A percentile compares a stretch with the other conserved stretches of the same genome.
Conservation (phyloP, 139 green algal genomes). For the Desmodesmus armatus region DNA sequence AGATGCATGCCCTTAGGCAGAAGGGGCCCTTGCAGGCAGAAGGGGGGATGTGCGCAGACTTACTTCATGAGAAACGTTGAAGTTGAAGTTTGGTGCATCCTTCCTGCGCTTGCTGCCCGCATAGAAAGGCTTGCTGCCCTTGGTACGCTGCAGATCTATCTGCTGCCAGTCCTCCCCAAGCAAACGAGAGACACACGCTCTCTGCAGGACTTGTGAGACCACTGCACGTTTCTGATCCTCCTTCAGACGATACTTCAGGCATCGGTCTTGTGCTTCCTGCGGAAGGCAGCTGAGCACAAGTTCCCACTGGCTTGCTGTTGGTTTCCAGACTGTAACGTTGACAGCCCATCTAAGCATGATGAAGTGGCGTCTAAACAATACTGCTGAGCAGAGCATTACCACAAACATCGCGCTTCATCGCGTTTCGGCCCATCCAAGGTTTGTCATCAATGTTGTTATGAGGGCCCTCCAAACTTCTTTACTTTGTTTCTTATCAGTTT, state of each 20-base stretch:
- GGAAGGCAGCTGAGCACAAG: not conserved
- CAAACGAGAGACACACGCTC: not conserved
- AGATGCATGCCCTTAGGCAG: no score
- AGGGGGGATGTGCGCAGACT: no score
- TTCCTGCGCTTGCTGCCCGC: not conserved
- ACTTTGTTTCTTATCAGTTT: no score
- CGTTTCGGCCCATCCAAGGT: no score
- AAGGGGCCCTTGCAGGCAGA: no score
- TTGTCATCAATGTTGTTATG: no score
- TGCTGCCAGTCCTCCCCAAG: not conserved
- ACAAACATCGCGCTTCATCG: no score
- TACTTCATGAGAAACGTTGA: conserved; percentile 89
- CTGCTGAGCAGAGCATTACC: no score
- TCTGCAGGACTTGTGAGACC: conserved; percentile 28
- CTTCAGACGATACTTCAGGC: not conserved
- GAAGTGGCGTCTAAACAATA: no score
- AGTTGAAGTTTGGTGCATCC: conserved; percentile 86
- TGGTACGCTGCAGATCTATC: not conserved
- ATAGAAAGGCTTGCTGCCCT: conserved; percentile 34
- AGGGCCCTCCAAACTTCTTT: no score
- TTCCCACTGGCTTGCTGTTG: conserved; percentile 5
- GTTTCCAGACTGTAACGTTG: not conserved
- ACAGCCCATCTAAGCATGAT: not conserved
- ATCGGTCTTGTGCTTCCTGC: not conserved
- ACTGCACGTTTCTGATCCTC: conserved; percentile 35